Evolutionary conservation across 169 alveolate species (phyloP), one percentile per base, ranked within the genome.

Genomic region (Babesia ovis): DNA sequence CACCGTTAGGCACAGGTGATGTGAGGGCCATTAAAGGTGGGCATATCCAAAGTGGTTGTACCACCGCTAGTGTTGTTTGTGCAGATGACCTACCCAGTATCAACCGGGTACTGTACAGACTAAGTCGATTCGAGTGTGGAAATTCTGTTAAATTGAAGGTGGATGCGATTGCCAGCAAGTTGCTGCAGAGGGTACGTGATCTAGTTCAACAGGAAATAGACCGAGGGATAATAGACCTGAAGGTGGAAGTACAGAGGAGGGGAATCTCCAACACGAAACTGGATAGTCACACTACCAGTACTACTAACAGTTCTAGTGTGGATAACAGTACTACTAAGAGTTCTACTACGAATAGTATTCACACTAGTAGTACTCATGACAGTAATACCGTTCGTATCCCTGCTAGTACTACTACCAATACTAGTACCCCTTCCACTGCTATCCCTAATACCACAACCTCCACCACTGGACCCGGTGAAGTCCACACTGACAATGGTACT

Each of bases 141-240:
- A 48, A 64, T 39, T 5, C 29, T 23, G 60, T 64, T 8, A 11
- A 32, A n/a, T 43, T 61, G 18, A 64, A 64, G 18, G 59, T 64
- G 61, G 48, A 43, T 6, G 6, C 27, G 5, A 64, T 64, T 64
- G 61, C 29, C 6, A 22, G 46, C 34, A 48, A 20, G 2, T 37
- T 64, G 34, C 35, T 64, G 46, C 50, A 43, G n/a, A n/a, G 61
- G 4, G 61, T 64, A 1, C 34, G 25, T 1, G 41, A 25, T 1
- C 37, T 32, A 12, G 74, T 50, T 16, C 16, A 6, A 12, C 9
- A 42, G 27, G 74, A 45, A 34, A 59, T 64, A 3, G 22, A 14
- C 50, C 48, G 61, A 1, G 74, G 74, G 8, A 61, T 64, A 18
- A 34, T 64, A 4, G 74, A 64, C 62, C 20, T 50, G 62, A 64